These are phyloP conservation scores for Vanilla planifolia DNA, from an alignment of 106 monocot genomes.

Conservation along the genomic window DNA sequence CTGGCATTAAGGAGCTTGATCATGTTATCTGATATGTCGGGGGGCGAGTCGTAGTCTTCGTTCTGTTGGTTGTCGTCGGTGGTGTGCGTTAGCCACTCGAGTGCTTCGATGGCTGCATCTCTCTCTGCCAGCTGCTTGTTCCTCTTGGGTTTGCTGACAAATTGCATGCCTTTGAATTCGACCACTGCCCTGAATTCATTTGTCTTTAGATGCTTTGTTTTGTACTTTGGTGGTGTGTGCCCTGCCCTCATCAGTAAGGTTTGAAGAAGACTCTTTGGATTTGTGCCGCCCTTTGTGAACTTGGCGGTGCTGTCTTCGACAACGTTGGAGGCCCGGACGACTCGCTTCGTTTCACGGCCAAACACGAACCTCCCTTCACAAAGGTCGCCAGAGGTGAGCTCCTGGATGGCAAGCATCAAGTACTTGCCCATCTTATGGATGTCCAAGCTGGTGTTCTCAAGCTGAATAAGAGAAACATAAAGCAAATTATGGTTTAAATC, in stretches of 20 bases:
- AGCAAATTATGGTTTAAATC: no score
- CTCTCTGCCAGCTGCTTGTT: slow-evolving; percentile 94
- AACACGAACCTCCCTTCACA: slow-evolving; percentile 98
- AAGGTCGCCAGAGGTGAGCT: slow-evolving; percentile 73
- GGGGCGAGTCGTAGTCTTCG: slow-evolving; percentile 47
- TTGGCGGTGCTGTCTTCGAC: slow-evolving; percentile 26
- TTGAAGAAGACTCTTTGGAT: slow-evolving; percentile 86
- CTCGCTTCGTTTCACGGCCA: slow-evolving; percentile 61
- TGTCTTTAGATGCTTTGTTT: slow-evolving; percentile 93
- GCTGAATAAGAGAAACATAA: slow-evolving; percentile 33
- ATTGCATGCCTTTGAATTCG: slow-evolving; percentile 99
- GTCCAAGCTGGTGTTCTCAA: slow-evolving; percentile 62
- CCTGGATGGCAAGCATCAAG: slow-evolving; percentile 76
- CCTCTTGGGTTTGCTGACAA: slow-evolving; percentile 95
- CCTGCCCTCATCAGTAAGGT: slow-evolving; percentile 95
- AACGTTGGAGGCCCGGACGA: slow-evolving; percentile 12
- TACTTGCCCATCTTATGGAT: slow-evolving; percentile 94
- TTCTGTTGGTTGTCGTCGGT: slow-evolving; percentile 31
- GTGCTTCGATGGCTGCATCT: slow-evolving; percentile 95
- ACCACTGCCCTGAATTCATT: slow-evolving; percentile 91
- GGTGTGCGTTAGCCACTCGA: slow-evolving; percentile 91
- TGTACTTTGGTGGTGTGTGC: slow-evolving; percentile 88
- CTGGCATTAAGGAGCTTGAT: slow-evolving; percentile 68
- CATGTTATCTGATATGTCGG: slow-evolving; percentile 93
- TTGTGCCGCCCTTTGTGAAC: slow-evolving; percentile 52